Conservation (phyloP, 768 basidiomycete species). For the Suillus plorans region DNA sequence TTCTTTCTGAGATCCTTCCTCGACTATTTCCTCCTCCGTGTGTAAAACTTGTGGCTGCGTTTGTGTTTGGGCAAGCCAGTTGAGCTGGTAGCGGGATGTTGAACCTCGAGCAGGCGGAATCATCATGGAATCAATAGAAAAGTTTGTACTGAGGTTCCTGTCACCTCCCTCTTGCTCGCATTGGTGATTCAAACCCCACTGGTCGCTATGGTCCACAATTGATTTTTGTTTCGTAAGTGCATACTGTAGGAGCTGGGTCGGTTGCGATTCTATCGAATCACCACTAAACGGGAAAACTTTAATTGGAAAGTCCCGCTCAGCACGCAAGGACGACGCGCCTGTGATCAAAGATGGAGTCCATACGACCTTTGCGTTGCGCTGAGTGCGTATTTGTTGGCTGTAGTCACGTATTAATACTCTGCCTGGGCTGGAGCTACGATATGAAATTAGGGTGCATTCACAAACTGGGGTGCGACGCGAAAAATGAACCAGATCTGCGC, state of each 20-base stretch:
- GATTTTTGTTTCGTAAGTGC: conserved; percentile 34
- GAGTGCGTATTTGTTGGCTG: background rate
- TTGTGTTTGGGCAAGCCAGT: conserved; percentile 56
- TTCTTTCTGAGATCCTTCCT: conserved; percentile 55
- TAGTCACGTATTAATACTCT: background rate
- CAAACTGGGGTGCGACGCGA: background rate
- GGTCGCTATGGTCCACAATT: conserved; percentile 15
- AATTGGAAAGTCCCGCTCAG: conserved; percentile 14
- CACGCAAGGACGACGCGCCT: conserved; percentile 35
- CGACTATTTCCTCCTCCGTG: conserved; percentile 23
- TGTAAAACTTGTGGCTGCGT: conserved; percentile 29
- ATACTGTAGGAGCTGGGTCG: conserved; percentile 51
- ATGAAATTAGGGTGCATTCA: background rate
- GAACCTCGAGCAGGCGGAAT: conserved; percentile 31
- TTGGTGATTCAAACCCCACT: conserved; percentile 15
- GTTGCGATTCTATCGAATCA: conserved; percentile 49
- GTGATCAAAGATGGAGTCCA: conserved; percentile 34
- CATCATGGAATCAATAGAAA: conserved; percentile 42
- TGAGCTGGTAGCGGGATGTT: conserved; percentile 53
- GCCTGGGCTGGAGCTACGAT: background rate
- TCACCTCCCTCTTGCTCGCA: conserved; percentile 21
- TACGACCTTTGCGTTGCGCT: conserved; percentile 14
- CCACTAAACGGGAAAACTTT: conserved; percentile 36
- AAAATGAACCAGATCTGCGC: background rate
- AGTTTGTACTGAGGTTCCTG: conserved; percentile 30